Evolutionary conservation across 306 rosid species (phyloP), one percentile per base, ranked within the genome.

Genomic region (Pyrus communis): DNA sequence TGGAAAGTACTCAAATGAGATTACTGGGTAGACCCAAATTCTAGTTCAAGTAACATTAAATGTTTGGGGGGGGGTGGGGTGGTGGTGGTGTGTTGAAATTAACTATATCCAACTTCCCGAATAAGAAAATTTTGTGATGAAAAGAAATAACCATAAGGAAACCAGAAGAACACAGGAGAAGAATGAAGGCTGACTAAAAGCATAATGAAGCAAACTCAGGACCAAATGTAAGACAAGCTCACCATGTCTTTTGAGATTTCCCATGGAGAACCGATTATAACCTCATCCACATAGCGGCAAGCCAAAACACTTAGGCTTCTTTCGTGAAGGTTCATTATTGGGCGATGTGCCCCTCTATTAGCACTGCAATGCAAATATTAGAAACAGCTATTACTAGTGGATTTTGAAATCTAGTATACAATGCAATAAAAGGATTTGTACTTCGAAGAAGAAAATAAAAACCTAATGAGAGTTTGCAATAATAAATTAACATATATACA

Each of bases 211-310:
- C 73, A 59, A 55, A 62, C 38, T 59, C 30, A 42, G 22, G 70
- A 75, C 42, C 52, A 57, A 76, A 13, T 65, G 49, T 46, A 71
- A 45, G 59, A 31, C 70, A 73, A 45, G 84, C 97, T 84, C 64
- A 94, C 98, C 97, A 82, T 87, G 74, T 94, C 98, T 80, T 77
- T 90, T 22, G 98, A 87, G 61, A 94, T 89, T 83, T 90, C 96
- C 96, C 95, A 87, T 13, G 98, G 98, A 81, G 98, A 97, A 71
- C 98, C 98, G 43, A 94, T 94, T 82, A 94, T 94, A 84, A 94
- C 98, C 87, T 94, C 98, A 17, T 94, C 98, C 77, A 94, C 98
- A 63, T 94, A 85, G 76, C 98, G 97, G 82, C 98, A 91, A 42
- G 97, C 98, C 85, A 94, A 85, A 65, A 94, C 98, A 74, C 98